These are phyloP conservation scores for Bolboschoenoplectus hybrid DNA, from an alignment of 202 grass and related monocot species.

Conservation along the genomic window DNA sequence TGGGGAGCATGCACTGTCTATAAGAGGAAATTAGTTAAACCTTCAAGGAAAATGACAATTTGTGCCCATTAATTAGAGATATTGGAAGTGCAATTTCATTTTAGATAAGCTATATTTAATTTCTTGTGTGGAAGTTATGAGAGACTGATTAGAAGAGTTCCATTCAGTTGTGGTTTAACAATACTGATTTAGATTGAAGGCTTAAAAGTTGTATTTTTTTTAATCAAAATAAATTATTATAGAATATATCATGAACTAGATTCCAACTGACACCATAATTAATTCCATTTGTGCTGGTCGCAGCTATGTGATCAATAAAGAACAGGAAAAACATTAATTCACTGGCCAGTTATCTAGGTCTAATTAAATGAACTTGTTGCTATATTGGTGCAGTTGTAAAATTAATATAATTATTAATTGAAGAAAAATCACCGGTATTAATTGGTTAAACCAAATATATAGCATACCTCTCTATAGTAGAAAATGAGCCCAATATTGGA, in stretches of 20 bases:
- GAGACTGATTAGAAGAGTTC: not conserved
- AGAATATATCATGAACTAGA: not conserved
- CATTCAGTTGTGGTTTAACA: not conserved
- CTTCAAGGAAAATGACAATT: not conserved
- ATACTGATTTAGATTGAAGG: not conserved
- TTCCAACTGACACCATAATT: not conserved
- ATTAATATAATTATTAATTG: not conserved
- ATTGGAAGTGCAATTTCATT: not conserved
- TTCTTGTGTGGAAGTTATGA: conserved; percentile 4
- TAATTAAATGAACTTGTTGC: not conserved
- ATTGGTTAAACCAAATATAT: not conserved
- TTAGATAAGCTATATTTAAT: conserved; percentile 1
- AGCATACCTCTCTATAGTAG: not conserved
- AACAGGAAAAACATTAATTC: not conserved
- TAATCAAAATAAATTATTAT: not conserved
- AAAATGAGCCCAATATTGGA: not conserved
- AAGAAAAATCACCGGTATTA: not conserved
- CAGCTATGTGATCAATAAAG: not conserved
- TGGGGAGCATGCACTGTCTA: not conserved
- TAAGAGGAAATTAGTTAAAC: not conserved
- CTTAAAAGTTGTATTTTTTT: not conserved
- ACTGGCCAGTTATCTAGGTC: not conserved
- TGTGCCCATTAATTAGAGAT: not conserved
- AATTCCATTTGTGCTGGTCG: not conserved
- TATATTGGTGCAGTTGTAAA: not conserved